Base-by-base conservation (phyloP, 805 yeast species). In the Komagataella ulmi region DNA sequence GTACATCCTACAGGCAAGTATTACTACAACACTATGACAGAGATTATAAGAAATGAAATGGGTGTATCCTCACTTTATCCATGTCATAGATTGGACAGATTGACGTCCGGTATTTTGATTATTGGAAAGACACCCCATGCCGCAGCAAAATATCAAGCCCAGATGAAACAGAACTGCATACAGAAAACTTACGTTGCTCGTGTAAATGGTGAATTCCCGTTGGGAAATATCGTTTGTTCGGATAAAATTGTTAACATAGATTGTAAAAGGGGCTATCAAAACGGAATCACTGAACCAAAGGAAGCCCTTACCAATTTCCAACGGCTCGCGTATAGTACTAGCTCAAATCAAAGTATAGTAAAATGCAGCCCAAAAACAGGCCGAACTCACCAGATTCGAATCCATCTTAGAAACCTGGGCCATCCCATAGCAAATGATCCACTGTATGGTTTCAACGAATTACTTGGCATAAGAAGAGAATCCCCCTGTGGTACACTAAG, bases 331-430 rank as follows among this genome's bases (percentile, higher is more conserved):
- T 74, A 72, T 56, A 61, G 59, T 53, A 17, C 53, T 1, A 51
- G 54, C 0, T 47, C 57, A 40, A 54, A 66, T 51, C 59, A 76
- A 52, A 74, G 79, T 55, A 59, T 78, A 1, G 77, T 79, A 1
- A 52, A 58, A 52, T 79, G 83, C 55, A 60, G 59, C 46, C 82
- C 83, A 0, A 53, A 72, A 6, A 74, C 81, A 0, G 83, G 83
- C 0, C 66, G 74, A 54, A 76, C 76, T 60, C 83, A 79, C 61
- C 83, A 79, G 59, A 77, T 79, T 23, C 63, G 83, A 10, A 75
- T 79, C 4, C 83, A 79, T 59, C 60, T 79, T 10, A 60, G 80
- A 19, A 72, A 76, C 55, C 49, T 77, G 54, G 73, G 74, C 0
- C 59, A 55, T 54, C 69, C 71, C 2, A 68, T 68, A 3, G 58